phyloP scores from a whole-genome alignment of 768 basidiomycete species.

The Boletellus ananiceps region DNA sequence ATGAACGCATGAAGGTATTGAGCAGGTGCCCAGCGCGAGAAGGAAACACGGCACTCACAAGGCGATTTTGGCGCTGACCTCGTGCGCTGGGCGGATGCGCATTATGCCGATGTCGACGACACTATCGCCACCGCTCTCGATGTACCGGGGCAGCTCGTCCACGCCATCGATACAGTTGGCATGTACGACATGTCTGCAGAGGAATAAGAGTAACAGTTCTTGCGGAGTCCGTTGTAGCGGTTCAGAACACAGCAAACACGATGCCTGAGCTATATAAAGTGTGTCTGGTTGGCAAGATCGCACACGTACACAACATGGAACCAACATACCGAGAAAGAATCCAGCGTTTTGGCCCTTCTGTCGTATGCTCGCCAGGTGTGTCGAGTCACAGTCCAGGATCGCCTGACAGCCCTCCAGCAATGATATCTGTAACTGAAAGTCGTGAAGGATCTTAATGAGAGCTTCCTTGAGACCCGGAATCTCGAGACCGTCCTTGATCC shows the following conservation, averaged over 20 bases:
- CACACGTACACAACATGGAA: not conserved
- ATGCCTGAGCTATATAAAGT: slow-evolving; percentile 45
- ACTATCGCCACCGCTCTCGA: slow-evolving; percentile 44
- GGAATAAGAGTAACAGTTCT: slow-evolving; percentile 65
- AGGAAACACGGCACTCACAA: slow-evolving; percentile 47
- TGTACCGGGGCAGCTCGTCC: slow-evolving; percentile 56
- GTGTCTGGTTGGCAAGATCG: not conserved
- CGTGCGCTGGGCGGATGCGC: slow-evolving; percentile 34
- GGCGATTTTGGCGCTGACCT: slow-evolving; percentile 69
- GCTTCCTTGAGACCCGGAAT: slow-evolving; percentile 94
- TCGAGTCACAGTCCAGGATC: slow-evolving; percentile 80
- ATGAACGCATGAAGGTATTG: too few relatives aligned
- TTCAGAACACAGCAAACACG: slow-evolving; percentile 64
- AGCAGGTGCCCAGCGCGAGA: too few relatives aligned
- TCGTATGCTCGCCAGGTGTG: slow-evolving; percentile 61
- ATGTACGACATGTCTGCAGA: slow-evolving; percentile 88
- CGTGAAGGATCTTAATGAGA: slow-evolving; percentile 93
- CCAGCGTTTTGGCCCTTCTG: slow-evolving; percentile 77
- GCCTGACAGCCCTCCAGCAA: slow-evolving; percentile 88
- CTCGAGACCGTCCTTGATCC: slow-evolving; percentile 94
- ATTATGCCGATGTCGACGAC: slow-evolving; percentile 27
- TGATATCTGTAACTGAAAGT: slow-evolving; percentile 92
- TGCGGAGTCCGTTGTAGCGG: slow-evolving; percentile 56
- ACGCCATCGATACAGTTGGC: slow-evolving; percentile 68
- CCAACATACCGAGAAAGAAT: slow-evolving; percentile 64